These are phyloP conservation scores for Botrytis aclada DNA, from an alignment of 2,329 filamentous ascomycete species.

Conservation along the genomic window DNA sequence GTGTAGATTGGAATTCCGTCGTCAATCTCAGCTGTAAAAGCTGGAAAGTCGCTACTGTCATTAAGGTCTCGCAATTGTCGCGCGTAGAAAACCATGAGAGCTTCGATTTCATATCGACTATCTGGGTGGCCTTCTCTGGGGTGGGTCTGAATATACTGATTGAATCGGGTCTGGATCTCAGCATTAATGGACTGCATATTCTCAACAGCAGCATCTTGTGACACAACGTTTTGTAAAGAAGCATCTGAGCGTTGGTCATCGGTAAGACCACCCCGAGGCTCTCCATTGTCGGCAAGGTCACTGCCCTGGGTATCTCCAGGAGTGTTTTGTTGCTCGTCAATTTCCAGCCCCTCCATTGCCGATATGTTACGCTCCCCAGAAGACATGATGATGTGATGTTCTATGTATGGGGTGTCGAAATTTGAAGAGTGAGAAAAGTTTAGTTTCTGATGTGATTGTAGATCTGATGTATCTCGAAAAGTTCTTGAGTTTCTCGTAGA, in stretches of 20 bases:
- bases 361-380: not conserved
- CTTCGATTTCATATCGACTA: no score
- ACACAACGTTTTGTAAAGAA: not conserved
- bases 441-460: not conserved
- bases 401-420: not conserved
- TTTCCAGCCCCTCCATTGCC: not conserved
- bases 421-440: not conserved
- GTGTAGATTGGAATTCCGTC: no score
- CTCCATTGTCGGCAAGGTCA: not conserved
- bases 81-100: not conserved
- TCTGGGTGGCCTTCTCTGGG: accelerated
- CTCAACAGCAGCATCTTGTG: not conserved
- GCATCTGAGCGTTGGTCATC: not conserved
- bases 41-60: not conserved
- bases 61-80: not conserved
- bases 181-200: not conserved
- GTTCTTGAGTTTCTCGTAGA: not conserved
- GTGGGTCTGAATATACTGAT: not conserved
- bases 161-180: not conserved
- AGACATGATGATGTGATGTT: not conserved
- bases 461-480: not conserved
- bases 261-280: not conserved
- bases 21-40: not conserved
- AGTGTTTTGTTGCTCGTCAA: not conserved
- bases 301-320: not conserved